These are phyloP conservation scores for Coniochaeta sp. DNA, from an alignment of 2,329 filamentous ascomycete species.

Conservation along the genomic window DNA sequence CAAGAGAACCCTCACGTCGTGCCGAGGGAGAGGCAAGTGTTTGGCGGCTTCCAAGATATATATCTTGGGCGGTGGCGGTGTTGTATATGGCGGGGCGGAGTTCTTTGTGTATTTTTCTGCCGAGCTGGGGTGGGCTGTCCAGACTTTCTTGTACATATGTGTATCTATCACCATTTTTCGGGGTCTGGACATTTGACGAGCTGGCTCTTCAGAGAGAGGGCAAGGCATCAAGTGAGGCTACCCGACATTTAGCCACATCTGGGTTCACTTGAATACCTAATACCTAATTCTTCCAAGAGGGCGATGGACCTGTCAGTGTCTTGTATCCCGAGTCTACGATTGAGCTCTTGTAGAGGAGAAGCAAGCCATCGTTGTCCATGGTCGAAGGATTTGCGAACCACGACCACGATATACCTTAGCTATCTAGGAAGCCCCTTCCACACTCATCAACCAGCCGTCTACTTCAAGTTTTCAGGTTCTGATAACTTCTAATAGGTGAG, in stretches of 20 bases:
- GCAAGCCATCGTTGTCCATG: too few species aligned
- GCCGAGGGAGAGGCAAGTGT: background rate
- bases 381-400: too few species aligned
- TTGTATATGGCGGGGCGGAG: background rate
- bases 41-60: background rate
- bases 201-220: background rate
- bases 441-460: too few species aligned
- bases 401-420: too few species aligned
- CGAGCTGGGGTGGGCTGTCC: background rate
- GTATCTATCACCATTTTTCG: background rate
- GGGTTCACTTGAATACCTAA: conserved; percentile 1
- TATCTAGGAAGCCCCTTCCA: too few species aligned
- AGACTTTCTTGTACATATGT: conserved; percentile 2
- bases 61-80: background rate
- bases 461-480: too few species aligned
- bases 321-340: too few species aligned
- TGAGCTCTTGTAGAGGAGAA: too few species aligned
- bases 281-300: background rate
- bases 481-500: too few species aligned
- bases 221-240: background rate
- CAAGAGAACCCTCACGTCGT: background rate
- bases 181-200: background rate
- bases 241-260: background rate
- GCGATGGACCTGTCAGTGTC: too few species aligned
- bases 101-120: background rate